Conservation (phyloP, 2,329 filamentous ascomycete species). For the Coniochaeta ligniaria region DNA sequence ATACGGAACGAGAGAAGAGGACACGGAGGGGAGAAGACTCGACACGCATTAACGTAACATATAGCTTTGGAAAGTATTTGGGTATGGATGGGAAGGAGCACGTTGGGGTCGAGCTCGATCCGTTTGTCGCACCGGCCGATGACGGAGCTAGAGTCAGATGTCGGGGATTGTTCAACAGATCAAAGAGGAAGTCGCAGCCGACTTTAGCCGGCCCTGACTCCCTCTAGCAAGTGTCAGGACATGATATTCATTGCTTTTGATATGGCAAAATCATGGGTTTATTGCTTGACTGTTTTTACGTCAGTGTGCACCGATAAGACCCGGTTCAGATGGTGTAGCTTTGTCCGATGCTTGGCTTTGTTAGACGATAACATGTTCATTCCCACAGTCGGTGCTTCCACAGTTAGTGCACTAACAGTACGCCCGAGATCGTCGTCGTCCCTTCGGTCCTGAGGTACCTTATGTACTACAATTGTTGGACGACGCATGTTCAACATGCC, state of each 20-base stretch:
- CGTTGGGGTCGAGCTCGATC: conserved; percentile 43
- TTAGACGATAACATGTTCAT: background rate
- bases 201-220: background rate
- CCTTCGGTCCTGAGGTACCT: background rate
- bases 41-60: conserved; percentile 14
- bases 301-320: background rate
- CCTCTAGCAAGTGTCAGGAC: too few species aligned
- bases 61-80: conserved; percentile 43
- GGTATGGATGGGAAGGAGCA: conserved; percentile 38
- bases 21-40: background rate
- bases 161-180: background rate
- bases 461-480: background rate
- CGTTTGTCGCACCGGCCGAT: conserved; percentile 28
- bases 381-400: background rate
- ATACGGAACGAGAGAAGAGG: conserved; percentile 15
- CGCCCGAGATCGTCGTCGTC: background rate
- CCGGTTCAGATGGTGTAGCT: background rate
- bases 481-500: background rate
- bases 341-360: background rate
- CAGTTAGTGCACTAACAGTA: background rate
- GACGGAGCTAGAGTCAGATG: background rate
- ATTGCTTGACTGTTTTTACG: background rate
- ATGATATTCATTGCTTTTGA: background rate
- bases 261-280: background rate
- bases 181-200: background rate